phyloP scores from a whole-genome alignment of 768 basidiomycete species.

The Sporobolomyces roseus region DNA sequence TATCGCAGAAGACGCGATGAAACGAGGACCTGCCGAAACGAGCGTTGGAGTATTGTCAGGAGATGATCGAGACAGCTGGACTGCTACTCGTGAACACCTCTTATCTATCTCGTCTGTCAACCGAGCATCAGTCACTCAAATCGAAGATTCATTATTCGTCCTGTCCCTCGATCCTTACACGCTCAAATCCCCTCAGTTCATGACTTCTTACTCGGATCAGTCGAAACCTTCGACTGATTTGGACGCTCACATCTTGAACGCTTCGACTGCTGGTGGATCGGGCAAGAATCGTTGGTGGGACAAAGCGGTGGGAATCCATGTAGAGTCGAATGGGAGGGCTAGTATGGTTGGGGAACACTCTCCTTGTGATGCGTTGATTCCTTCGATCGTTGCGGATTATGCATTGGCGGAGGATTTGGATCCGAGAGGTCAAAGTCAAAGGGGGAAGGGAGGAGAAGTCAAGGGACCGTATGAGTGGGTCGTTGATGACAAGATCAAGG shows the following conservation, averaged over 20 bases:
- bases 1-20: slow-evolving; percentile 60
- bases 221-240: slow-evolving; percentile 50
- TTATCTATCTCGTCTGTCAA: slow-evolving; percentile 68
- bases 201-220: slow-evolving; percentile 29
- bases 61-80: slow-evolving; percentile 78
- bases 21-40: slow-evolving; percentile 50
- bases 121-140: slow-evolving; percentile 57
- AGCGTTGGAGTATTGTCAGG: slow-evolving; percentile 69
- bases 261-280: slow-evolving; percentile 61
- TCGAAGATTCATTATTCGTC: slow-evolving; percentile 71
- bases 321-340: slow-evolving; percentile 78
- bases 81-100: slow-evolving; percentile 66
- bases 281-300: slow-evolving; percentile 84
- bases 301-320: slow-evolving; percentile 73
- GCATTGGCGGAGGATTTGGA: slow-evolving; percentile 68
- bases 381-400: slow-evolving; percentile 80
- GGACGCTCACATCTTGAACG: slow-evolving; percentile 70
- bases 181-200: slow-evolving; percentile 45
- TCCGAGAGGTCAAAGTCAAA: slow-evolving; percentile 32
- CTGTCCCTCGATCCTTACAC: slow-evolving; percentile 77
- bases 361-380: slow-evolving; percentile 81
- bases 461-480: slow-evolving; percentile 66
- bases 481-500: slow-evolving; percentile 58
- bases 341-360: slow-evolving; percentile 88
- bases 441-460: slow-evolving; percentile 49